Percentiles rank a stretch among this genome's conserved stretches.
phyloP scores from a whole-genome alignment of 1,284 basidiomycete genomes.

The Puccinia polysora region DNA sequence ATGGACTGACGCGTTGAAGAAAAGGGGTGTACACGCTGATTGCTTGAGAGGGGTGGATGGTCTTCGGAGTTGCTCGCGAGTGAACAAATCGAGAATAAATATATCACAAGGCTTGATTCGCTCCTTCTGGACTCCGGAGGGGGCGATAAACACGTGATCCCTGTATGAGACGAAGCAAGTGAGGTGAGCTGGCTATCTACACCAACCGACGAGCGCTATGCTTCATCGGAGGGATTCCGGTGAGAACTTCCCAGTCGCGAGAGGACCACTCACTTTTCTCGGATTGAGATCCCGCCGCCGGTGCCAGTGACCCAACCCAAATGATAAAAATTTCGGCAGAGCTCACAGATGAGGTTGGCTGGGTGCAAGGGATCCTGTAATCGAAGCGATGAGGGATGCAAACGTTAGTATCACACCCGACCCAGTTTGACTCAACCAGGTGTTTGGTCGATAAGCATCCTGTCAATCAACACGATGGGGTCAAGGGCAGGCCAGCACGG shows the following conservation, averaged over 20 bases:
- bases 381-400: not conserved
- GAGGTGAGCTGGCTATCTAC: not conserved
- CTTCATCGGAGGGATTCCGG: constrained; percentile 49
- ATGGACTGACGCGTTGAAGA: constrained; percentile 69
- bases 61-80: constrained; percentile 58
- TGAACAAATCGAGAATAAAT: constrained; percentile 70
- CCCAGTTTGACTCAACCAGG: not conserved
- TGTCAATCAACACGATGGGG: not conserved
- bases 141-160: constrained; percentile 75
- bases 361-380: constrained; percentile 57
- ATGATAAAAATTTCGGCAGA: constrained; percentile 60
- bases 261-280: constrained; percentile 38
- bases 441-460: not conserved
- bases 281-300: constrained; percentile 53
- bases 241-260: not conserved
- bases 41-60: constrained; percentile 60
- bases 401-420: not conserved
- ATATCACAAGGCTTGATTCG: constrained; percentile 72
- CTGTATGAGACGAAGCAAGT: constrained; percentile 53
- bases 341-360: constrained; percentile 72
- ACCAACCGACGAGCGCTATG: constrained; percentile 53
- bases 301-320: constrained; percentile 63
- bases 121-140: constrained; percentile 82
- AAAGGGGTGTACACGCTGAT: constrained; percentile 77
- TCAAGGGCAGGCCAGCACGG: not conserved